phyloP scores from a whole-genome alignment of 768 basidiomycete genomes.

The Suillus alpinus region DNA sequence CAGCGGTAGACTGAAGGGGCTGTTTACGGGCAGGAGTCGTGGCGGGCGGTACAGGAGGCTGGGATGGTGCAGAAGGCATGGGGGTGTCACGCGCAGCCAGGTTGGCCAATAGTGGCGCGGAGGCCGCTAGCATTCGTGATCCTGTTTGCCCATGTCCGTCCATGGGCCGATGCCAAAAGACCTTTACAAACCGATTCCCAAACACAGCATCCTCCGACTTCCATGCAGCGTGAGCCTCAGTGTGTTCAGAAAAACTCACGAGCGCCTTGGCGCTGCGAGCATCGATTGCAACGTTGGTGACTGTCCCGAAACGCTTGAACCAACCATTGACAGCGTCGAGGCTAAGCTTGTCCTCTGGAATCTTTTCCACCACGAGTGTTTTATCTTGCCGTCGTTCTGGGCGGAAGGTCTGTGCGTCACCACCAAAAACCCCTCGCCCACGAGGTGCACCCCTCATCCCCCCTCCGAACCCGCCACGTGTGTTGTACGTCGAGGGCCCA shows the following conservation, averaged over 20 bases:
- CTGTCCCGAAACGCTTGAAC: slow-evolving; percentile 90
- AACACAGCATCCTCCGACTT: slow-evolving; percentile 95
- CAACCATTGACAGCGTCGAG: slow-evolving; percentile 78
- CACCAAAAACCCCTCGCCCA: slow-evolving; percentile 58
- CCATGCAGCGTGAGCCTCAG: slow-evolving; percentile 86
- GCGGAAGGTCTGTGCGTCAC: slow-evolving; percentile 64
- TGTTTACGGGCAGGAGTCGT: slow-evolving; percentile 33
- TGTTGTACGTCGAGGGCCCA: slow-evolving; percentile 14
- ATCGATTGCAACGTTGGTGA: slow-evolving; percentile 91
- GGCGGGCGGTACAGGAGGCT: slow-evolving; percentile 17
- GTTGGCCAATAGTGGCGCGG: slow-evolving; percentile 72
- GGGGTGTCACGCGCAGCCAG: slow-evolving; percentile 39
- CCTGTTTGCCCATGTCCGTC: slow-evolving; percentile 86
- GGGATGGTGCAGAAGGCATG: slow-evolving; percentile 10
- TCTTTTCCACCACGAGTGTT: slow-evolving; percentile 92
- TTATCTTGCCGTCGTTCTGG: slow-evolving; percentile 68
- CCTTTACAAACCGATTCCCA: slow-evolving; percentile 89
- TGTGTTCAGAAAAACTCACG: slow-evolving; percentile 81
- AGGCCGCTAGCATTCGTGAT: slow-evolving; percentile 74
- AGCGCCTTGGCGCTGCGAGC: slow-evolving; percentile 70
- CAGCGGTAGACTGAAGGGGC: slow-evolving; percentile 30
- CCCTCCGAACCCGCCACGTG: slow-evolving; percentile 30
- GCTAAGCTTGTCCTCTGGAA: slow-evolving; percentile 79
- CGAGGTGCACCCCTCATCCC: slow-evolving; percentile 44
- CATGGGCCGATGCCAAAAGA: slow-evolving; percentile 94